Conservation (phyloP, 306 rosid genomes). For the Cucurbita pepo region DNA sequence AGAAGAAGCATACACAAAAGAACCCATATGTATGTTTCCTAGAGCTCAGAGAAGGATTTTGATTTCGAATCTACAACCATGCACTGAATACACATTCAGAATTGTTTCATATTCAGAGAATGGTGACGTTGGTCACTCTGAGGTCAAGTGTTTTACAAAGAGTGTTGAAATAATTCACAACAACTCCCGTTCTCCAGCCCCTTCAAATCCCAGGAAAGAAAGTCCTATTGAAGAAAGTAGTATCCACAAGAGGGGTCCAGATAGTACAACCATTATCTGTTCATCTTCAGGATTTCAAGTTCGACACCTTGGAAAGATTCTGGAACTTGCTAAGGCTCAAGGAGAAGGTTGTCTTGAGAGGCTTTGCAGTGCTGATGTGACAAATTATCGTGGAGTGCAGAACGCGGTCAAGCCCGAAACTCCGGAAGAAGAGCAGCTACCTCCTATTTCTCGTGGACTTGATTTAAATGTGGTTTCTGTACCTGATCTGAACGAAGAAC, state of each 20-base stretch:
- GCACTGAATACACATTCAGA: conserved; percentile 80
- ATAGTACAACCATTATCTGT: conserved; percentile 24
- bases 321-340: conserved; percentile 74
- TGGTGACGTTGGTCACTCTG: conserved; percentile 91
- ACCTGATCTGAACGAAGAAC: conserved; percentile 93
- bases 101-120: conserved; percentile 55
- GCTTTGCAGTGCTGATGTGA: conserved; percentile 42
- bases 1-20: conserved; percentile 50
- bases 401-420: conserved; percentile 41
- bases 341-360: conserved; percentile 62
- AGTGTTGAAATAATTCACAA: conserved; percentile 62
- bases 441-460: conserved; percentile 53
- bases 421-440: conserved; percentile 31
- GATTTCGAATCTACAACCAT: conserved; percentile 75
- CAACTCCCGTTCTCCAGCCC: conserved; percentile 23
- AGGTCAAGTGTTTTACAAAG: conserved; percentile 95
- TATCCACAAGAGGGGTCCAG: conserved; percentile 37
- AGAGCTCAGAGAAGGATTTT: conserved; percentile 78
- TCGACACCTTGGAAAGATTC: conserved; percentile 77
- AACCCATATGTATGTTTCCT: conserved; percentile 73
- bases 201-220: conserved; percentile 28
- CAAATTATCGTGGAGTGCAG: conserved; percentile 46
- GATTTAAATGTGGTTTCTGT: conserved; percentile 83
- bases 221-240: conserved; percentile 28
- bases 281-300: conserved; percentile 70